These are phyloP conservation scores for Medicago lupulina DNA, from an alignment of 306 rosid genomes.

Conservation along the genomic window DNA sequence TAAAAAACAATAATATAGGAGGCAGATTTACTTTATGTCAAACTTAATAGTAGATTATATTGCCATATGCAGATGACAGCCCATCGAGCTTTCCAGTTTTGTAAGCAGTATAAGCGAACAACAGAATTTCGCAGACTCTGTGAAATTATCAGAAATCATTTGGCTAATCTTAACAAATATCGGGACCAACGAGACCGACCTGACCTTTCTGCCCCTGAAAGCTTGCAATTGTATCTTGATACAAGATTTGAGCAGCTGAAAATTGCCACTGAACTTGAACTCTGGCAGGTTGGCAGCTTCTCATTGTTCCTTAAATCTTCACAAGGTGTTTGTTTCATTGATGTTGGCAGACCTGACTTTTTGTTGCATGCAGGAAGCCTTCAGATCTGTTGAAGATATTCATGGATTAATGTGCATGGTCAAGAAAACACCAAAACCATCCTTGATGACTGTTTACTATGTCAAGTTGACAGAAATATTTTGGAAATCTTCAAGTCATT, in stretches of 20 bases:
- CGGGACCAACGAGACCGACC: slow-evolving; percentile 97
- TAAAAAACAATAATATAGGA: background rate
- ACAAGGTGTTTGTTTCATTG: background rate
- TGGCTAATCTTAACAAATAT: slow-evolving; percentile 86
- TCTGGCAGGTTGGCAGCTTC: slow-evolving; percentile 85
- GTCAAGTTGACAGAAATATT: slow-evolving; percentile 90
- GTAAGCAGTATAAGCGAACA: slow-evolving; percentile 92
- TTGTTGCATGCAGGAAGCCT: slow-evolving; percentile 80
- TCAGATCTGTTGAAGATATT: slow-evolving; percentile 93
- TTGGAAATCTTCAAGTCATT: slow-evolving; percentile 87
- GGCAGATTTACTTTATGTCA: background rate
- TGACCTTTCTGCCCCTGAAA: slow-evolving; percentile 86
- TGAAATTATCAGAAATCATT: slow-evolving; percentile 91
- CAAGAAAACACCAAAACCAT: slow-evolving; percentile 91
- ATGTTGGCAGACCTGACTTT: background rate
- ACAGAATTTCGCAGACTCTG: slow-evolving; percentile 95
- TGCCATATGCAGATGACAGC: slow-evolving; percentile 87
- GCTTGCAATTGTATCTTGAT: slow-evolving; percentile 90
- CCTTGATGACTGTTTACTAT: slow-evolving; percentile 96
- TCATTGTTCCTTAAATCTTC: background rate
- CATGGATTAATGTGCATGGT: slow-evolving; percentile 98
- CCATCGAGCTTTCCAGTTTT: slow-evolving; percentile 98
- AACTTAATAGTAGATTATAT: background rate
- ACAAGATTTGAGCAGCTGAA: slow-evolving; percentile 98
- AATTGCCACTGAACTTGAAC: slow-evolving; percentile 91